phyloP scores from a whole-genome alignment of 2,329 filamentous ascomycete species.

The Colletotrichum theobromicola region DNA sequence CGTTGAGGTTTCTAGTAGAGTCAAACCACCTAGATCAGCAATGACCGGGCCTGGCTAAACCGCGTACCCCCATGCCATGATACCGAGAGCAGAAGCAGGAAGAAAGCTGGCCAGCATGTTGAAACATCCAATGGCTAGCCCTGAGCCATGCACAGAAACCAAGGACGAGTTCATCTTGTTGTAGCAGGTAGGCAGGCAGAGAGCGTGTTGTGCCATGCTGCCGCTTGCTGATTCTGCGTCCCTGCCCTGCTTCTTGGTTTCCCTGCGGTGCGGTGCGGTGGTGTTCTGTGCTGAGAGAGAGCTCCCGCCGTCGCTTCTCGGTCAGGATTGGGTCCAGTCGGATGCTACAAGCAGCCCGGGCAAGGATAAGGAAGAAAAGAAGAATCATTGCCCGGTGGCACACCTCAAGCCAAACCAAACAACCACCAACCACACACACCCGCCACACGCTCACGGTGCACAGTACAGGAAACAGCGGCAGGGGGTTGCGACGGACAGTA shows the following conservation, averaged over 20 bases:
- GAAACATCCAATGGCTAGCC: conserved; percentile 8
- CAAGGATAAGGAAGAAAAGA: neutral
- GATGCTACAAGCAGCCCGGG: neutral
- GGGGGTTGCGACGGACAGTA: conserved; percentile 5
- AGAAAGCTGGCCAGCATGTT: neutral
- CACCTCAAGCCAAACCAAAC: neutral
- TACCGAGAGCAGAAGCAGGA: conserved; percentile 1
- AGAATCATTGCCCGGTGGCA: neutral
- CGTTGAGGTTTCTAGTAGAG: conserved; percentile 18
- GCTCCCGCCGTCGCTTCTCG: neutral
- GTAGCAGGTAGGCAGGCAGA: neutral
- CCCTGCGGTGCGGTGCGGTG: neutral
- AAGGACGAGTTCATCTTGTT: neutral
- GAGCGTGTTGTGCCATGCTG: neutral
- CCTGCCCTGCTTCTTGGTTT: neutral
- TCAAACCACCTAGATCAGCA: neutral
- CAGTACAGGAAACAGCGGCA: neutral
- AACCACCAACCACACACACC: neutral
- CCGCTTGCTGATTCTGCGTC: neutral
- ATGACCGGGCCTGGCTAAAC: conserved; percentile 1
- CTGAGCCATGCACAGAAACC: neutral
- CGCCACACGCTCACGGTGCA: neutral
- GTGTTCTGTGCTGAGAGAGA: neutral
- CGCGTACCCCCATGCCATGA: neutral
- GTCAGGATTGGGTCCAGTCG: neutral